Base-by-base conservation (phyloP, 768 basidiomycete species). In the Agrocybe pediades region DNA sequence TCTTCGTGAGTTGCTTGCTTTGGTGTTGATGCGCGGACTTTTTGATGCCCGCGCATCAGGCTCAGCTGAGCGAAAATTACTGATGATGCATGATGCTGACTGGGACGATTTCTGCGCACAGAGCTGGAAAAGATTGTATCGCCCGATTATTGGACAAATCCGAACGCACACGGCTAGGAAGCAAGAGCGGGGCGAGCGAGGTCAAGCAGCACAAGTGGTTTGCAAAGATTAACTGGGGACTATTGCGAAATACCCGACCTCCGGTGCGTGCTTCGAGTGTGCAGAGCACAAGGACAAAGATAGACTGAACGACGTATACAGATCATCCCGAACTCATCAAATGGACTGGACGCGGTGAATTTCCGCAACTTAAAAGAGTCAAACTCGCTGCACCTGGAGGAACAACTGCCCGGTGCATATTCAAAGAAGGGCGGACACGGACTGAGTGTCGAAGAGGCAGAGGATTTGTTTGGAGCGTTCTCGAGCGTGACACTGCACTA, bases 171-270 rank as follows among this genome's bases (percentile, higher is more conserved):
- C 82, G 97, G 56, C 71, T 98, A 30, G 97, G 97, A 41, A 93
- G 92, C 71, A 87, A 83, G 72, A 93, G 87, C 61, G 97, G 97
- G 23, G 97, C 97, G 52, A 96, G 94, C 67, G 97, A 99, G 72
- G 95, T 99, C 63, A 99, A 98, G 76, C 88, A 91, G 53, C 97
- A 98, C 81, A 95, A 92, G 69, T 99, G 97, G 97, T 99, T 99
- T 76, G 75, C 78, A 24, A 94, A 93, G 64, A 86, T 96, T 67
- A 95, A 93, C 74, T 99, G 96, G 97, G 97, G 96, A 20, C 77
- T 99, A 51, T 73, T 99, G 67, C 82, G 97, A 62, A 90, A 98
- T 71, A 88, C 85, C 61, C 86, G 86, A 66, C 97, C 97, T 49
- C 97, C 97, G 75, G 92, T 95, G 72, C 65, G 92, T 75, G 36